Evolutionary conservation across 139 green algal species (phyloP), one percentile per base, ranked within the genome.

Genomic region (Picochlorum sp.): DNA sequence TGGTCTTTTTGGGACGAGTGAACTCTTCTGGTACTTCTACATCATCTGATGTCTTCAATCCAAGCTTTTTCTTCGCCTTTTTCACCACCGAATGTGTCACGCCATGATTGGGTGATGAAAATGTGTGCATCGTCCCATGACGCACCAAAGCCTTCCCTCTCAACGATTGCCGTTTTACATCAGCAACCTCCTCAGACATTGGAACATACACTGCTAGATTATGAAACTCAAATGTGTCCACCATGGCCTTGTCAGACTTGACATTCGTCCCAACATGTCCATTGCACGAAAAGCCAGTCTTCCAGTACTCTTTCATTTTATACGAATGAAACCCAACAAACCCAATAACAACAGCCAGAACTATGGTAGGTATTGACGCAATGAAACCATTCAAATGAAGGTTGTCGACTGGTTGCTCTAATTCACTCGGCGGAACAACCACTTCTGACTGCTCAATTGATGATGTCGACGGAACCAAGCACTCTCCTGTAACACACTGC

Each of bases 331-430:
- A 6, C 26, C 72, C 78, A 4, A 74, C 62, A 30, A 57, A 49
- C 14, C 62, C 6, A 10, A 57, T 14, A 15, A 73, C 16, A 26
- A 76, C 20, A 16, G 65, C 21, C 13, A 85, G 66, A 18, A 70
- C 30, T 49, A 84, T 63, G 0, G 65, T 18, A 0, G 79, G 79
- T 6, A 84, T 61, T 3, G 73, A 69, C 1, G 79, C 73, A 24
- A 85, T 70, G 6, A 84, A 30, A 4, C 73, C 57, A 50, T 73
- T 72, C 24, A 31, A 62, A 45, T 56, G 66, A 5, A 67, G 50
- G 31, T 57, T 64, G 15, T 30, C 20, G 11, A 49, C 37, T 5
- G 60, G 11, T 23, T n/a, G 47, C 11, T n/a, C 47, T 13, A 20
- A 54, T 23, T 54, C 47, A n/a, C 13, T 20, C 6, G 47, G 16